Conservation (phyloP, 176 grass and related monocot species). For the Triticum aestivum region IWGSC_CS_RefSeq_v2.1 NC_057803.1:553775578-553776077, state of each 20-base stretch:
- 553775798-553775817: neutral
- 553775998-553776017: neutral
- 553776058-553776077: constrained; percentile 15
- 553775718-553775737: neutral
- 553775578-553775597: no score
- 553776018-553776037: constrained; percentile 24
- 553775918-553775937: neutral
- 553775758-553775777: neutral
- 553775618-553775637: neutral
- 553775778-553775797: neutral
- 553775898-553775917: neutral
- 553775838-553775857: constrained; percentile 7
- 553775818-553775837: neutral
- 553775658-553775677: neutral
- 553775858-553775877: constrained; percentile 6
- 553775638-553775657: neutral
- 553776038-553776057: constrained; percentile 22
- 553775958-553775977: neutral
- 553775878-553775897: constrained; percentile 20
- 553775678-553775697: neutral
- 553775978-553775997: neutral
- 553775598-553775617: neutral
- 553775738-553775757: neutral
- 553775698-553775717: neutral
- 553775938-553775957: no score